Base-by-base conservation (phyloP, 2,329 filamentous ascomycete species). In the Onygenales sp. region DNA sequence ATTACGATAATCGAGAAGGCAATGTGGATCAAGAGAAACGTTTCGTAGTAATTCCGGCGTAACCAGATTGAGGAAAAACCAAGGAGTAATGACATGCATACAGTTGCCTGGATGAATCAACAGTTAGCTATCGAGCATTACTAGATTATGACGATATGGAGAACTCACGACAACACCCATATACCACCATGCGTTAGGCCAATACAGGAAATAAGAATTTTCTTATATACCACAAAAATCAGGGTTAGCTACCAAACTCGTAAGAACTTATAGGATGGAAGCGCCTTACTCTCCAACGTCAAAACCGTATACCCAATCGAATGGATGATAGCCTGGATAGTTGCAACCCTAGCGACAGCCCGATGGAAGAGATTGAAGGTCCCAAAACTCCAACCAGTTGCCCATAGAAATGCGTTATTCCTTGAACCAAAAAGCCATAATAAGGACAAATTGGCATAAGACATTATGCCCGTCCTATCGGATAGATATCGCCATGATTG, bases 281-380 rank as follows among this genome's bases (percentile, higher is more conserved):
- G 7, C 35, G 11, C 50, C 57, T 52, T 41, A 56, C 59, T 41
- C n/a, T 55, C 51, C 51, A 50, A 21, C 36, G 64, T 66, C 9
- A 70, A 57, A 0, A 78, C 56, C 0, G 79, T 75, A 55, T 85
- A 87, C 0, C 78, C 76, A 1, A 84, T 54, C 0, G 82, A 84
- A 60, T 88, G 85, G 0, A 83, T 64, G 1, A 86, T 72, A 1
- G 82, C 84, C 58, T 86, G 76, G 0, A 82, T 54, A 0, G 83
- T 83, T 5, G 82, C 76, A 2, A 85, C 73, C 14, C 84, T 74
- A 0, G 85, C 84, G 3, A 84, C 73, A 74, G 82, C 83, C 0
- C 84, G 79, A 64, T 87, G 85, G 51, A 86, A 86, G 42, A 81
- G 76, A 58, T 81, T 87, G 61, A 82, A 87, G 0, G 81, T 82